Evolutionary conservation across 2,329 filamentous ascomycete genomes (phyloP).

Genomic region (Talaromyces amestolkiae): DNA sequence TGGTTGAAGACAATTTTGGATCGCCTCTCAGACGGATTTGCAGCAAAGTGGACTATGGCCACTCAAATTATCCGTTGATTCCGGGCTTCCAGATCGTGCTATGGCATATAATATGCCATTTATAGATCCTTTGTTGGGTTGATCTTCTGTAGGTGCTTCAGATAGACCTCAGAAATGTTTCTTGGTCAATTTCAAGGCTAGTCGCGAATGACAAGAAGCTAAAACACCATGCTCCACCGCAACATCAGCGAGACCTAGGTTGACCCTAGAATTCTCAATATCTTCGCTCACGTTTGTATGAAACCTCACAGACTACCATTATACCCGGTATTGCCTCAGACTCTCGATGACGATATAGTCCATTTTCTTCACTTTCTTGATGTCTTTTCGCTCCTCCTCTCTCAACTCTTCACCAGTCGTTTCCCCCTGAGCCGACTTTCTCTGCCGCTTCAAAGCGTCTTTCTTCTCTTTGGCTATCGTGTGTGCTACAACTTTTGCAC

Average conservation of each 20-base stretch:
- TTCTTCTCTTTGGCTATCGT: slow-evolving; percentile 2
- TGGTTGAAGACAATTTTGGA: slow-evolving; percentile 13
- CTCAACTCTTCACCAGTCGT: background rate
- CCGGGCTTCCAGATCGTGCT: background rate
- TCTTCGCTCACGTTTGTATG: background rate
- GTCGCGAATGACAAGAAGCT: background rate
- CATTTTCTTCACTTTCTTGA: slow-evolving; percentile 8
- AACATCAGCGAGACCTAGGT: background rate
- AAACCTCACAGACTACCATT: background rate
- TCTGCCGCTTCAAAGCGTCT: background rate
- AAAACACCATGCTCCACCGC: background rate
- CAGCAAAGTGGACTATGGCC: slow-evolving; percentile 1
- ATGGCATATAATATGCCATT: background rate
- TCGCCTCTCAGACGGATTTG: slow-evolving; percentile 6
- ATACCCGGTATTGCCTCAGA: background rate
- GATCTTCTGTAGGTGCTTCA: background rate
- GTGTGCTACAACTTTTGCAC: slow-evolving; percentile 3
- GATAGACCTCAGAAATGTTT: background rate
- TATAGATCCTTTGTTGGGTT: background rate
- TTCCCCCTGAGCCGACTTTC: slow-evolving; percentile 1
- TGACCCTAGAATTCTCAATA: background rate
- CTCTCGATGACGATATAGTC: slow-evolving; percentile 9
- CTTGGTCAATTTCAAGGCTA: background rate
- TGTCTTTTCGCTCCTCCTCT: background rate
- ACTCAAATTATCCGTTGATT: background rate